Conservation (phyloP, 805 yeast genomes). For the Saitoella complicata region DNA sequence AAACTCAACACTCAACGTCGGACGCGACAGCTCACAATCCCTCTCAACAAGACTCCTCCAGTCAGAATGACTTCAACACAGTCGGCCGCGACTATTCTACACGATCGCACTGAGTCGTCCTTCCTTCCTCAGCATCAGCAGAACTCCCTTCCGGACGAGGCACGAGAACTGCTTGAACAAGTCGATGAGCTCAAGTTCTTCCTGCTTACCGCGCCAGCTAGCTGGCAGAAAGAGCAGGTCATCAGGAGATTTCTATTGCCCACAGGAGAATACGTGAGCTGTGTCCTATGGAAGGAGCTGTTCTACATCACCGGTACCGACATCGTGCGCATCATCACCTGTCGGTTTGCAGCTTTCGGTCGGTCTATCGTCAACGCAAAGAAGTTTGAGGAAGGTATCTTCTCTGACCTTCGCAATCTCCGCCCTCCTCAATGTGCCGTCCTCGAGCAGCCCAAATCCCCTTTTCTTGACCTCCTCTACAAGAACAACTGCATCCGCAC, state of each 20-base stretch:
- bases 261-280: conserved; percentile 83
- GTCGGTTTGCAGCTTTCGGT: conserved; percentile 80
- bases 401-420: conserved; percentile 72
- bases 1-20: too few species aligned
- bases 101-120: too few species aligned
- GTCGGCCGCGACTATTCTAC: too few species aligned
- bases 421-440: conserved; percentile 69
- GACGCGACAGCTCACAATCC: too few species aligned
- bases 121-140: too few species aligned
- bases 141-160: too few species aligned
- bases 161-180: background rate
- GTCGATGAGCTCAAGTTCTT: conserved; percentile 44
- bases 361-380: conserved; percentile 69
- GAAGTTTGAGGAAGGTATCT: conserved; percentile 92
- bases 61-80: too few species aligned
- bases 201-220: conserved; percentile 84
- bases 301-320: conserved; percentile 92
- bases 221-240: conserved; percentile 79
- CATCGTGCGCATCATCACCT: conserved; percentile 80
- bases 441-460: conserved; percentile 72
- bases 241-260: conserved; percentile 73
- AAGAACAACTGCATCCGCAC: conserved; percentile 80
- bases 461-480: conserved; percentile 66
- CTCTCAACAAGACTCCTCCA: too few species aligned
- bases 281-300: conserved; percentile 81